Evolutionary conservation across 1,139 yeast species (phyloP).

Genomic region (Taiozyma sp.): DNA sequence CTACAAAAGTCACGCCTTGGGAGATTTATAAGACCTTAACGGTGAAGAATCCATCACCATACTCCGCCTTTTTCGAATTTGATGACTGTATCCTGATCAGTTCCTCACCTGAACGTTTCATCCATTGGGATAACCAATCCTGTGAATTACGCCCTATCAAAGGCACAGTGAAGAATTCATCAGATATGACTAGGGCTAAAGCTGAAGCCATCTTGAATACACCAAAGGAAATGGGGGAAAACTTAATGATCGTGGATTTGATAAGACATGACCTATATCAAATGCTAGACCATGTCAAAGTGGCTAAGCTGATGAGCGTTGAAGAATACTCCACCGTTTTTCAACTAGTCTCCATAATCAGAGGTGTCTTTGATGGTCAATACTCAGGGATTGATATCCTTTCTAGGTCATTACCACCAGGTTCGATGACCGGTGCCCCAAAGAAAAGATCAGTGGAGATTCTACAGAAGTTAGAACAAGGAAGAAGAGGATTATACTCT

Average conservation of each 20-base stretch:
- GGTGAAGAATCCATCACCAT: constrained; percentile 85
- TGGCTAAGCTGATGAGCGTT: constrained; percentile 79
- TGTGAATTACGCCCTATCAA: constrained; percentile 93
- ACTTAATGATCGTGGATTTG: constrained; percentile 93
- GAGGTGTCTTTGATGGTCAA: constrained; percentile 37
- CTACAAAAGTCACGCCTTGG: constrained; percentile 60
- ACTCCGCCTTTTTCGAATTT: constrained; percentile 75
- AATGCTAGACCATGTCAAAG: constrained; percentile 62
- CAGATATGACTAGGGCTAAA: constrained; percentile 42
- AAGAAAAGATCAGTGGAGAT: constrained; percentile 88
- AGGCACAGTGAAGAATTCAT: constrained; percentile 80
- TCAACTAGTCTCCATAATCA: constrained; percentile 87
- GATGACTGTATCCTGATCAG: constrained; percentile 71
- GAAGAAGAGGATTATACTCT: constrained; percentile 78
- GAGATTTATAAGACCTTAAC: constrained; percentile 71
- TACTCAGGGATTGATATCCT: constrained; percentile 77
- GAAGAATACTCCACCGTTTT: constrained; percentile 91
- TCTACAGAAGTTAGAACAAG: constrained; percentile 47
- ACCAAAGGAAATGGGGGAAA: constrained; percentile 94
- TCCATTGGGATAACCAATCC: constrained; percentile 58
- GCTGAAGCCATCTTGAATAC: constrained; percentile 70
- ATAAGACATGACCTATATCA: constrained; percentile 88
- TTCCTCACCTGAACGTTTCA: constrained; percentile 91
- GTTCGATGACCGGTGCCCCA: constrained; percentile 99
- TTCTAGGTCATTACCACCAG: constrained; percentile 85